Evolutionary conservation across 169 alveolate genomes (phyloP).

Genomic region (Eimeria acervulina): DNA sequence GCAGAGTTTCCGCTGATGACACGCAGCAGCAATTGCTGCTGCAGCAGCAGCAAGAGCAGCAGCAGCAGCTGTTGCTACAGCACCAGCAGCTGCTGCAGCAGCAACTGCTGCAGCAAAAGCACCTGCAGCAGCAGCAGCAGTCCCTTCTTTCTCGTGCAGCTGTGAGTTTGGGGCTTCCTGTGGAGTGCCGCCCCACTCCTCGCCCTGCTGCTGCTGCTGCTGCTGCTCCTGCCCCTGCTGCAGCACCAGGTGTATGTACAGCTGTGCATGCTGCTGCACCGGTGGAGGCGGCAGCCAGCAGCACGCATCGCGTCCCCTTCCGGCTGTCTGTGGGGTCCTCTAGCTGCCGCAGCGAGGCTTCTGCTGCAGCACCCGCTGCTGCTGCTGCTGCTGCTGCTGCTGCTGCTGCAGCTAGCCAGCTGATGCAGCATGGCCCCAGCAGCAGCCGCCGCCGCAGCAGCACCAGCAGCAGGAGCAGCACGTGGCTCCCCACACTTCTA

Average conservation of each 20-base stretch:
- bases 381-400: constrained; percentile 54
- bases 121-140: no score
- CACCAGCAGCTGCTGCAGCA: constrained; percentile 34
- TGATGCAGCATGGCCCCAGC: not conserved
- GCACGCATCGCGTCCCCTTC: not conserved
- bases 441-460: not conserved
- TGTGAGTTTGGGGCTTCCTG: constrained; percentile 14
- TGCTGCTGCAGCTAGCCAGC: constrained; percentile 24
- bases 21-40: not conserved
- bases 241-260: not conserved
- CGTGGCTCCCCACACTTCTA: constrained; percentile 29
- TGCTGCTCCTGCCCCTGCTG: not conserved
- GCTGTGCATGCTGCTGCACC: constrained; percentile 11
- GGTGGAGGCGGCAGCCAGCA: constrained; percentile 9
- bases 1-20: not conserved
- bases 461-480: constrained; percentile 3
- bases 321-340: not conserved
- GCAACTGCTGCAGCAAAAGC: not conserved
- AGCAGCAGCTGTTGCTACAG: constrained; percentile 29
- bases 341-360: not conserved
- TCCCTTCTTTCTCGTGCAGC: not conserved
- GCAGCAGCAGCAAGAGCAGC: constrained; percentile 6
- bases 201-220: not conserved
- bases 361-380: constrained; percentile 2
- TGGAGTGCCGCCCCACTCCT: not conserved